Base-by-base conservation (phyloP, 768 basidiomycete genomes). In the Holtermannia corniformis region DNA sequence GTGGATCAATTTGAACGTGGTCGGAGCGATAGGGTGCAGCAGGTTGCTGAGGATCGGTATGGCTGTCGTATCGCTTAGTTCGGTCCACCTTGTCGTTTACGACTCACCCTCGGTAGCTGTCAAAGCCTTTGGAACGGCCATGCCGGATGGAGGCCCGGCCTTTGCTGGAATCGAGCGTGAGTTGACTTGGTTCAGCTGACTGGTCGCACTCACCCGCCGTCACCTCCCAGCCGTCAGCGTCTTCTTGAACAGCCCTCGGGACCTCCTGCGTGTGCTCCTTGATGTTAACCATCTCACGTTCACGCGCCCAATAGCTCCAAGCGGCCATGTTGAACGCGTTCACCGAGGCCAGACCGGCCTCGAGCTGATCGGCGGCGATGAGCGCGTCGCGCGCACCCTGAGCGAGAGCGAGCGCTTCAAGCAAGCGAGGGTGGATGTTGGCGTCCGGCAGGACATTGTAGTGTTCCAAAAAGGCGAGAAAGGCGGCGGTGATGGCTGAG, bases 401-500 rank as follows among this genome's bases (percentile, higher is more conserved):
- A 41, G 63, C 65, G 5, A 67, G 43, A 7, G 41, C 19, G 4
- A 50, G 19, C 3, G 62, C 62, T 27, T 37, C n/a, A 3, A 22
- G 5, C 13, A 64, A 41, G 10, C 23, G n/a, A 5, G 27, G 24
- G 4, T 27, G 10, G 5, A 57, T 14, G 2, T 20, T 10, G 11
- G 41, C 11, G n/a, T 67, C 65, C n/a, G 57, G 48, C 0, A 67
- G 22, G 4, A 65, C 63, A 2, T 62, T 25, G 43, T 61, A 47
- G 32, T 64, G 56, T 4, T 48, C 13, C 14, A 64, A n/a, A 50
- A 53, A 67, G 7, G 57, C 49, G 22, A 65, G 28, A 44, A 63
- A 67, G 3, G 65, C 63, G 5, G 65, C 44, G 4, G 56, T 46
- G 26, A 67, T 64, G n/a, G 50, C 65, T 67, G 16, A 41, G 23